Base-by-base conservation (phyloP, 2,329 filamentous ascomycete genomes). In the Trichoderma breve region DNA sequence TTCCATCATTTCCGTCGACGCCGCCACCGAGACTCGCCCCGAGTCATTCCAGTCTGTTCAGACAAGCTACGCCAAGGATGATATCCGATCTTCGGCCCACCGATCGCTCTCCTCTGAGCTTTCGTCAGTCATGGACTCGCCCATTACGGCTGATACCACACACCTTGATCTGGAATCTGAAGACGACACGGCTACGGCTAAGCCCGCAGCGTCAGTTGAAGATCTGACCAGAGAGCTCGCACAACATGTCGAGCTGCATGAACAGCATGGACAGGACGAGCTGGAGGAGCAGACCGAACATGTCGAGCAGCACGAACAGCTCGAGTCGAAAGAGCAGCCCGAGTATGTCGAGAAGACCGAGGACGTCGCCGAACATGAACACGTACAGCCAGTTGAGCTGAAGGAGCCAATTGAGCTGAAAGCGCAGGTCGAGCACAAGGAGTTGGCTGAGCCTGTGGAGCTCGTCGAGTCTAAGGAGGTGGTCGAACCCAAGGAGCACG, bases 91-190 rank as follows among this genome's bases (percentile, higher is more conserved):
- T 82, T 95, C 93, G 78, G 76, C 79, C 47, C 95, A 94, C 84
- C 94, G 92, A 81, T 97, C 94, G 79, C 91, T 98, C 76, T 98
- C 94, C 76, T 96, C 94, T 84, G 96, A 98, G 84, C 88, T 97
- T 81, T 97, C 93, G 78, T 97, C 92, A 81, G 93, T 89, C 85
- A 89, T 92, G 88, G 92, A 92, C 78, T 93, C 92, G 79, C 89
- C 89, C 76, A 86, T 86, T 77, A 91, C 89, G 74, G 86, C 85
- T 74, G 90, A 91, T 76, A 86, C 87, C 64, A 90, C 89, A 75
- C 88, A 91, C 79, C 84, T 85, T 72, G 90, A 90, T 75, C 73
- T 76, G 14, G 74, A 76, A 21, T 80, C 79, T 15, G 82, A 82
- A 12, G 80, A 82, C 11, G 81, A 80, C 9, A 86, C 83, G 5